phyloP scores from a whole-genome alignment of 2,329 filamentous ascomycete genomes.

The Arthrobotrys conoides region DNA sequence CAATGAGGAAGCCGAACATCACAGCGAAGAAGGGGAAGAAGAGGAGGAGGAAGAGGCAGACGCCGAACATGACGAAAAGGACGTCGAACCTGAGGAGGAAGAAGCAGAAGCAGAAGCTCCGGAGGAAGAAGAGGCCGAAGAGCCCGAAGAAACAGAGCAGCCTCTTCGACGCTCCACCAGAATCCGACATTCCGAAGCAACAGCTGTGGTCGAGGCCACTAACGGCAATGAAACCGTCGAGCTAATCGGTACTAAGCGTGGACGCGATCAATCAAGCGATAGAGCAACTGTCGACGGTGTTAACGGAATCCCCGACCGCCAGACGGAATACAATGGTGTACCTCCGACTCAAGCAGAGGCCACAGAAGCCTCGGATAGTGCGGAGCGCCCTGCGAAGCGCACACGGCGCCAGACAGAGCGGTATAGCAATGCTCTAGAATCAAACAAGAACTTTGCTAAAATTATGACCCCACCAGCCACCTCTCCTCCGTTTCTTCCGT shows the following conservation, averaged over 20 bases:
- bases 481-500: constrained; percentile 49
- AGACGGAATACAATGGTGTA: constrained; percentile 35
- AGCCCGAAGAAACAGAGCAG: constrained; percentile 19
- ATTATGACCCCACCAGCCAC: constrained; percentile 58
- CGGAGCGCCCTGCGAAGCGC: constrained; percentile 50
- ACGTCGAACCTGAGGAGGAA: neutral
- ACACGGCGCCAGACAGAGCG: constrained; percentile 57
- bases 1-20: constrained; percentile 37
- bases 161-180: constrained; percentile 49
- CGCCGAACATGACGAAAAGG: constrained; percentile 1
- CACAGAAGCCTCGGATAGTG: constrained; percentile 25
- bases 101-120: constrained; percentile 1
- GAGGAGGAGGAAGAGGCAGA: constrained; percentile 4
- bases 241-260: constrained; percentile 44
- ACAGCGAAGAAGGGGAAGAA: constrained; percentile 19
- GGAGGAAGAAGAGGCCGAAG: neutral
- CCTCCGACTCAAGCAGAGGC: constrained; percentile 1
- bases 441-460: constrained; percentile 54
- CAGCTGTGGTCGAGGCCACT: constrained; percentile 6
- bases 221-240: constrained; percentile 41
- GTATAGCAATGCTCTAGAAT: constrained; percentile 57
- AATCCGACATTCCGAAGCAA: constrained; percentile 37
- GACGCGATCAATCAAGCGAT: constrained; percentile 49
- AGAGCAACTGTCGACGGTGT: constrained; percentile 40
- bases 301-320: constrained; percentile 37